phyloP scores from a whole-genome alignment of 352 stramenopile genomes.

The Pythium guiyangense region DNA sequence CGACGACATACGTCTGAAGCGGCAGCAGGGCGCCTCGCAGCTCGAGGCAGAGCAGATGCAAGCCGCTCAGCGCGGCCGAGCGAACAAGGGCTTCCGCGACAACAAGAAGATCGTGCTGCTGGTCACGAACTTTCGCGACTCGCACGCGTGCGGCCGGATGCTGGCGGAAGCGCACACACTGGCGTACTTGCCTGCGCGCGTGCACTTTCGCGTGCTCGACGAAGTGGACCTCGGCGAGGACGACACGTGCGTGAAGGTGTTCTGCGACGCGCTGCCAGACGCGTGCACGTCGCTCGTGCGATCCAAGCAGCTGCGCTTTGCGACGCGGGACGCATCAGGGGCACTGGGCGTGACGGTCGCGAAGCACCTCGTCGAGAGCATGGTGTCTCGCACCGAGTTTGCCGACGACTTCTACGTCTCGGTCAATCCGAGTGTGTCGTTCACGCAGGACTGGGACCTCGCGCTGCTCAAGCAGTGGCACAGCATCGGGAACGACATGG shows the following conservation, averaged over 20 bases:
- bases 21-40: conserved; percentile 14
- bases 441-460: conserved; percentile 73
- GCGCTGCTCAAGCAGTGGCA: conserved; percentile 79
- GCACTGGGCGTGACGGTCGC: conserved; percentile 50
- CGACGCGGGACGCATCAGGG: conserved; percentile 54
- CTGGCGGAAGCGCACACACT: conserved; percentile 36
- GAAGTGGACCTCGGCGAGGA: conserved; percentile 59
- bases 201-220: conserved; percentile 75
- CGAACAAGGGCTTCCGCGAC: conserved; percentile 42
- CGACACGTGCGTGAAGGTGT: conserved; percentile 51
- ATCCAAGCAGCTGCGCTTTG: conserved; percentile 43
- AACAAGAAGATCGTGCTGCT: conserved; percentile 75
- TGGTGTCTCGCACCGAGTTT: conserved; percentile 36
- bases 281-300: conserved; percentile 45
- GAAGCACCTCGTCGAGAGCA: conserved; percentile 50
- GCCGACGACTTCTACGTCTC: conserved; percentile 70
- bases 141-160: conserved; percentile 44
- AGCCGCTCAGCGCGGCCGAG: conserved; percentile 1
- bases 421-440: conserved; percentile 56
- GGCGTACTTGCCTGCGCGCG: conserved; percentile 32
- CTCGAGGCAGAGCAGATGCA: conserved; percentile 15
- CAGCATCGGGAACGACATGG: conserved; percentile 68
- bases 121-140: conserved; percentile 62
- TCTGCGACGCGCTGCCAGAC: conserved; percentile 43
- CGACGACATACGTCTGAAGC: conserved; percentile 17